Evolutionary conservation across 306 rosid genomes (phyloP).

Genomic region (Bauhinia variegata): DNA sequence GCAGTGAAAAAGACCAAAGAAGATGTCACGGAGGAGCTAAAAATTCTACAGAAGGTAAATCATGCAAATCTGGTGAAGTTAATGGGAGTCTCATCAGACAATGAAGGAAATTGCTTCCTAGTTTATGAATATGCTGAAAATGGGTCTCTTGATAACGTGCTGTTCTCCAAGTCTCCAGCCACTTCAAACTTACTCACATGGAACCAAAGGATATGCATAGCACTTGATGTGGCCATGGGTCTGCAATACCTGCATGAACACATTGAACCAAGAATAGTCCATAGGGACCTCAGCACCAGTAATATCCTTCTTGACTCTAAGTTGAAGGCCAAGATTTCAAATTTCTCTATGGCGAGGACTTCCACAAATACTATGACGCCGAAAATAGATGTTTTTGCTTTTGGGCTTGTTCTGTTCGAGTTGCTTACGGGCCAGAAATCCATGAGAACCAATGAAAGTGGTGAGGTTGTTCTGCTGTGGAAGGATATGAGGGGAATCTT

Average conservation of each 20-base stretch:
- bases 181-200: conserved; percentile 58
- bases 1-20: conserved; percentile 64
- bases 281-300: conserved; percentile 66
- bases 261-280: conserved; percentile 72
- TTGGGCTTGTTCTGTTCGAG: conserved; percentile 69
- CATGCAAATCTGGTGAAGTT: conserved; percentile 79
- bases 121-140: conserved; percentile 78
- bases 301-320: conserved; percentile 71
- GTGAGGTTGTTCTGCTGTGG: conserved; percentile 73
- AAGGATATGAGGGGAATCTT: conserved; percentile 56
- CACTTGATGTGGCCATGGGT: conserved; percentile 79
- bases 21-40: conserved; percentile 67
- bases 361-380: conserved; percentile 45
- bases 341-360: conserved; percentile 71
- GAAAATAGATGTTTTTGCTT: conserved; percentile 69
- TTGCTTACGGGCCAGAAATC: conserved; percentile 70
- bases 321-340: conserved; percentile 78
- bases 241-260: conserved; percentile 88
- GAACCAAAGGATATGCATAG: conserved; percentile 72
- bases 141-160: conserved; percentile 75
- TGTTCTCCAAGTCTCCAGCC: conserved; percentile 41
- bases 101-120: conserved; percentile 54
- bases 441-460: conserved; percentile 46
- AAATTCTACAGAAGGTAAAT: conserved; percentile 77
- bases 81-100: conserved; percentile 61